Percentiles rank a stretch among this genome's conserved stretches.
phyloP scores from a whole-genome alignment of 2,329 filamentous ascomycete genomes.

The Corniculantispora saksenae region DNA sequence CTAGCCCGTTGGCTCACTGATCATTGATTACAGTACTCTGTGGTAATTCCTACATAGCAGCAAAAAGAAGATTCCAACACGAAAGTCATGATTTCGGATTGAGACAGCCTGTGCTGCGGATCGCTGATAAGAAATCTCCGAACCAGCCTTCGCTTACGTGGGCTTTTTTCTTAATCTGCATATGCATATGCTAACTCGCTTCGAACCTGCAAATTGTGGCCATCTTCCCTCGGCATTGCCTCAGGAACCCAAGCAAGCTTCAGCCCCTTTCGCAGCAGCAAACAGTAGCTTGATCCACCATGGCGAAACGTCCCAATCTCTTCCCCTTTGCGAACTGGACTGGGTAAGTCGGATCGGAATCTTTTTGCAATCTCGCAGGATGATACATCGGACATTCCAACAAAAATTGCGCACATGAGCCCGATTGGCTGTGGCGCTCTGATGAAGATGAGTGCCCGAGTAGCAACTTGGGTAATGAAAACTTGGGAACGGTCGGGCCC shows the following conservation, averaged over 20 bases:
- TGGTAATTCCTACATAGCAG: too few relatives aligned
- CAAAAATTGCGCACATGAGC: slow-evolving; percentile 63
- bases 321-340: slow-evolving; percentile 55
- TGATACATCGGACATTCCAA: slow-evolving; percentile 72
- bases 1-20: too few relatives aligned
- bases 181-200: not conserved
- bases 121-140: too few relatives aligned
- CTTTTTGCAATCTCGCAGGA: slow-evolving; percentile 56
- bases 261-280: slow-evolving; percentile 60
- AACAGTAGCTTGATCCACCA: slow-evolving; percentile 65
- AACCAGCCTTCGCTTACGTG: too few relatives aligned
- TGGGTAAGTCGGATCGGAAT: slow-evolving; percentile 9
- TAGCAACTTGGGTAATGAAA: slow-evolving; percentile 64
- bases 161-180: not conserved
- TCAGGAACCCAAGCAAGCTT: slow-evolving; percentile 33
- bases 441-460: slow-evolving; percentile 66
- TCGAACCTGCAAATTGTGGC: not conserved
- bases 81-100: too few relatives aligned
- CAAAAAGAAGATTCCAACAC: too few relatives aligned
- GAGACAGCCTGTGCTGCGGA: too few relatives aligned
- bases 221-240: slow-evolving; percentile 19
- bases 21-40: too few relatives aligned
- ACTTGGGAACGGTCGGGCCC: slow-evolving; percentile 48
- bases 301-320: slow-evolving; percentile 74
- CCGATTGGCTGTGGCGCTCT: slow-evolving; percentile 66